These are phyloP conservation scores for Pseudonitzschia multiseries DNA, from an alignment of 108 stramenopile species.

Conservation along the genomic window DNA sequence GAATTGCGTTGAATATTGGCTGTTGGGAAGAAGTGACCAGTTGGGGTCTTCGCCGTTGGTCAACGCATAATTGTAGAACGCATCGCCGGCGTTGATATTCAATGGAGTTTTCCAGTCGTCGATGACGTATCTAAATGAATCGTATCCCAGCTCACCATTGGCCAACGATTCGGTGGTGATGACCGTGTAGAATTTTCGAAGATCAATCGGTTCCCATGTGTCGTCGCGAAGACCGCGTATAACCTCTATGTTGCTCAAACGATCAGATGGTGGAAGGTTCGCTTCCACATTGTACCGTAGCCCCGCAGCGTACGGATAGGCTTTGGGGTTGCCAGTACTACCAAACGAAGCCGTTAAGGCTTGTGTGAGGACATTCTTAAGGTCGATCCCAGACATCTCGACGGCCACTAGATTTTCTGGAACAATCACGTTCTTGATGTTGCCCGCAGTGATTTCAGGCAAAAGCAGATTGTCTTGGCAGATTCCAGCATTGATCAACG, in stretches of 20 bases:
- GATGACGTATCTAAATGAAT: constrained; percentile 35
- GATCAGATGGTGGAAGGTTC: constrained; percentile 19
- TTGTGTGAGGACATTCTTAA: constrained; percentile 43
- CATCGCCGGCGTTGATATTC: constrained; percentile 36
- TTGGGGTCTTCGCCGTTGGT: background rate
- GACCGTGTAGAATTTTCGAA: constrained; percentile 42
- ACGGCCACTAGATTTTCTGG: constrained; percentile 36
- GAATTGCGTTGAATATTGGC: constrained; percentile 38
- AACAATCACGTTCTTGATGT: constrained; percentile 33
- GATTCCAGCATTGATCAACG: constrained; percentile 48
- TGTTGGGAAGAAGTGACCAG: constrained; percentile 18
- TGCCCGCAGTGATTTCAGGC: constrained; percentile 27
- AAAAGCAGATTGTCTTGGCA: constrained; percentile 32
- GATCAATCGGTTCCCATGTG: constrained; percentile 44
- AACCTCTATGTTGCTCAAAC: constrained; percentile 8
- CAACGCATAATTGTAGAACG: constrained; percentile 50
- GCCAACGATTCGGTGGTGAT: constrained; percentile 53
- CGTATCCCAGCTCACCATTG: constrained; percentile 42
- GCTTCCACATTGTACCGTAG: constrained; percentile 52
- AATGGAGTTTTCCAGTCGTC: constrained; percentile 31
- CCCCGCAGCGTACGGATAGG: constrained; percentile 59
- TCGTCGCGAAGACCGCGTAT: constrained; percentile 19
- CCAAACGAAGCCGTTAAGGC: constrained; percentile 33
- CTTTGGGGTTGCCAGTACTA: background rate
- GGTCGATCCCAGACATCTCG: constrained; percentile 39